Base-by-base conservation (phyloP, 2,329 filamentous ascomycete species). In the Apiospora rasikravindrae region DNA sequence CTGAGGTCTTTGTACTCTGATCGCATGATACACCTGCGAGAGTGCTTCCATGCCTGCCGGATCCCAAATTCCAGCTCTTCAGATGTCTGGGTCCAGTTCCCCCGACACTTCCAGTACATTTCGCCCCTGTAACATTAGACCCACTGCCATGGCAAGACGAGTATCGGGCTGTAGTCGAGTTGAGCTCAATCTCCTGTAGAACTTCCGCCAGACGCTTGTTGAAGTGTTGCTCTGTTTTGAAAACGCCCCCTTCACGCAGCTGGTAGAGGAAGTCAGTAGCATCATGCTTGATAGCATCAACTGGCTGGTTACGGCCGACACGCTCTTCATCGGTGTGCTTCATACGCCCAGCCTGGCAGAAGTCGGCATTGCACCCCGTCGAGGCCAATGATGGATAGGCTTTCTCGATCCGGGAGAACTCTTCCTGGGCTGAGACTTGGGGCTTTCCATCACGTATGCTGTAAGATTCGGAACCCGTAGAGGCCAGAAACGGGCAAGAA, bases 21-120 rank as follows among this genome's bases (percentile, higher is more conserved):
- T 37, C 78, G 71, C 77, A 78, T 78, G 72, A 79, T 79, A 69
- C 78, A 79, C 68, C 75, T 77, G 26, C 77, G 72, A 13, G 78
- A 72, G 66, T 79, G 76, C 37, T 75, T 76, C 78, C 78, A 79
- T 51, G 78, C 75, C 47, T 70, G 70, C 40, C 71, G 44, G 16
- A 71, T 64, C 10, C 67, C 67, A 14, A 47, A 68, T 6, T 68
- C 67, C 42, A 68, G 13, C 40, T 68, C 67, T n/a, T 68, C 42
- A 37, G 67, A 47, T 24, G 67, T 68, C 45, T 68, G 67, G 2
- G 42, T 68, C 67, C 67, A 68, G 45, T 47, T 68, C 1, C 67
- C 14, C 67, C 67, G 42, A 68, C 67, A 19, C 19, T 68, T 10
- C 67, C 67, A 37, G 45, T 49, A 16, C 42, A 29, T 22, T 22